Percentiles rank a stretch among this genome's conserved stretches.
Conservation (phyloP, 2,329 filamentous ascomycete species). For the Leptoxyphium fumago region DNA sequence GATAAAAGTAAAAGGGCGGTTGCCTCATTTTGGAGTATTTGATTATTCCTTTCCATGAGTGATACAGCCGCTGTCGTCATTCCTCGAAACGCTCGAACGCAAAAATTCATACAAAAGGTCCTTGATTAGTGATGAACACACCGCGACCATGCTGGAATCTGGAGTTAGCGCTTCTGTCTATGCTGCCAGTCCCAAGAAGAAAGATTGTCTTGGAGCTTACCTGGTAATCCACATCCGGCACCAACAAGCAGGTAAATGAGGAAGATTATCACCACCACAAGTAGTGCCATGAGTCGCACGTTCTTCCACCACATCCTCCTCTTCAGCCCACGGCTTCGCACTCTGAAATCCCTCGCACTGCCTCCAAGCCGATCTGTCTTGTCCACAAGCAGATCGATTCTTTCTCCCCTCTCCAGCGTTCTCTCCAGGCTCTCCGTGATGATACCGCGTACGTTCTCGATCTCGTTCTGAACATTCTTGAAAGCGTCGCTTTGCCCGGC, state of each 20-base stretch:
- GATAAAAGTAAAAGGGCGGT: too few relatives aligned
- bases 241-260: constrained; percentile 57
- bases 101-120: neutral
- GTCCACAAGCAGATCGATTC: constrained; percentile 85
- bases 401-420: constrained; percentile 75
- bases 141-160: neutral
- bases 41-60: too few relatives aligned
- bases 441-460: constrained; percentile 80
- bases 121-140: neutral
- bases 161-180: too few relatives aligned
- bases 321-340: constrained; percentile 72
- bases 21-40: too few relatives aligned
- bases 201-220: constrained; percentile 17
- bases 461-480: constrained; percentile 69
- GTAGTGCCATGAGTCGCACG: constrained; percentile 75
- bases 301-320: constrained; percentile 99
- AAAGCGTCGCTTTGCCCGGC: constrained; percentile 69
- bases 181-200: too few relatives aligned
- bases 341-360: constrained; percentile 77
- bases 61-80: neutral
- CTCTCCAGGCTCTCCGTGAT: constrained; percentile 94
- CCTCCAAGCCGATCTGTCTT: constrained; percentile 89
- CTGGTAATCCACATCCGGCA: constrained; percentile 56
- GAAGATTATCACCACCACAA: constrained; percentile 57
- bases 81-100: neutral